phyloP scores from a whole-genome alignment of 495 filamentous ascomycete genomes.

The Baudoinia panamericana region DNA sequence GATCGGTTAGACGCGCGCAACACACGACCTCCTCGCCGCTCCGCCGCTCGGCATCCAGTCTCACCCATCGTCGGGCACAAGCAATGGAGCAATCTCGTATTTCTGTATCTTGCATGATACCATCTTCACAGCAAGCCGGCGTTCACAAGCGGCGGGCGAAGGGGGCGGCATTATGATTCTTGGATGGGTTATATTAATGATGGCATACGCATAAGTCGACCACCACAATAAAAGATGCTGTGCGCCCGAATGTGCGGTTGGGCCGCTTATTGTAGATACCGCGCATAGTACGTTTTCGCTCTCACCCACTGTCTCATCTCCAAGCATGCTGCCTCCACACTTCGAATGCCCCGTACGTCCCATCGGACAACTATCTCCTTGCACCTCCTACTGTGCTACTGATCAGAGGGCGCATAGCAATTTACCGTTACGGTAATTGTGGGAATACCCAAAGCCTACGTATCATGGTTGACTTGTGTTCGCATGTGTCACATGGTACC shows the following conservation, averaged over 20 bases:
- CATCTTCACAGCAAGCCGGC: slow-evolving; percentile 10
- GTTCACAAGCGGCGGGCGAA: background rate
- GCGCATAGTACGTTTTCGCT: slow-evolving; percentile 3
- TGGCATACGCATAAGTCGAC: slow-evolving; percentile 1
- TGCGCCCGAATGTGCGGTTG: background rate
- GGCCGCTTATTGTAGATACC: background rate
- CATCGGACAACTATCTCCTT: no score
- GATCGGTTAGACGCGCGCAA: background rate
- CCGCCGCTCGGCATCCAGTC: no score
- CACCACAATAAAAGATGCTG: background rate
- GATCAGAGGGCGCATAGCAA: no score
- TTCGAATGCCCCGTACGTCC: no score
- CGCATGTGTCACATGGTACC: no score
- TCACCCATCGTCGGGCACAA: background rate
- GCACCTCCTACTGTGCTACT: no score
- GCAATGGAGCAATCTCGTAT: slow-evolving; percentile 4
- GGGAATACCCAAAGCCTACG: no score
- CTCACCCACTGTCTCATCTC: no score
- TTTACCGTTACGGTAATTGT: no score
- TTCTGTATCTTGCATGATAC: slow-evolving; percentile 9
- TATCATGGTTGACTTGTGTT: no score
- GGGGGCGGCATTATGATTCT: slow-evolving; percentile 6
- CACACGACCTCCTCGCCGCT: background rate
- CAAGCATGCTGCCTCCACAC: no score
- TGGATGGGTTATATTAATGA: slow-evolving; percentile 12